Evolutionary conservation across 129 eudicot genomes (phyloP), one percentile per base, ranked within the genome.

Genomic region (Scalesia atractyloides): DNA sequence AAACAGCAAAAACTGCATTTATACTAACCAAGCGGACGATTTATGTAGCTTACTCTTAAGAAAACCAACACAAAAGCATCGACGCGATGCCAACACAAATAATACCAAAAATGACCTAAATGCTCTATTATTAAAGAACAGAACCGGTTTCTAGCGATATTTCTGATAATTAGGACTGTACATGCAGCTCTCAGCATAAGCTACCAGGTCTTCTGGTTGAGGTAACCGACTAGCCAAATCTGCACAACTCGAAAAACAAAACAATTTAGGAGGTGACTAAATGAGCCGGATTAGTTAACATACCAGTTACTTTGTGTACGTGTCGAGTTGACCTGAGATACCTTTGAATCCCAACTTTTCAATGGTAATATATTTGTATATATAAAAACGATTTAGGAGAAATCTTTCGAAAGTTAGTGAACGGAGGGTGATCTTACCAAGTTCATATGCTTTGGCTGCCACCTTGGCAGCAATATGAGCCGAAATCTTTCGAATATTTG

Each of bases 131-230:
- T 30, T 30, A 26, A 51, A 13, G 13, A 5, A 3, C 47, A 64
- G 76, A 49, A 64, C 41, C 64, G 14, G 5, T 60, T 49, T 48
- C 82, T 79, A 92, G 14, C 98, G 94, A 77, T 94, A 94, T 81
- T 62, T 82, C 34, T 85, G 82, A 72, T 94, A 94, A 48, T 66
- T 74, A 54, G 99, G 99, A 84, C 94, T 90, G 82, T 94, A 94
- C 99, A 94, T 94, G 79, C 93, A 88, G 84, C 99, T 94, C 83
- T 88, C 96, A 0, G 99, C 99, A 76, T 88, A 85, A n/a, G 82
- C 90, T 47, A 90, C 84, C 12, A 94, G 84, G 65, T 90, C 70
- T 24, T 84, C 84, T 1, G 97, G 97, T 78, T 83, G 93, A 15
- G 99, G 99, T 17, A 88, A 94, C 49, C 91, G 84, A 78, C 89